Base-by-base conservation (phyloP, 345 rosid species). In the Hibiscus syriacus region DNA sequence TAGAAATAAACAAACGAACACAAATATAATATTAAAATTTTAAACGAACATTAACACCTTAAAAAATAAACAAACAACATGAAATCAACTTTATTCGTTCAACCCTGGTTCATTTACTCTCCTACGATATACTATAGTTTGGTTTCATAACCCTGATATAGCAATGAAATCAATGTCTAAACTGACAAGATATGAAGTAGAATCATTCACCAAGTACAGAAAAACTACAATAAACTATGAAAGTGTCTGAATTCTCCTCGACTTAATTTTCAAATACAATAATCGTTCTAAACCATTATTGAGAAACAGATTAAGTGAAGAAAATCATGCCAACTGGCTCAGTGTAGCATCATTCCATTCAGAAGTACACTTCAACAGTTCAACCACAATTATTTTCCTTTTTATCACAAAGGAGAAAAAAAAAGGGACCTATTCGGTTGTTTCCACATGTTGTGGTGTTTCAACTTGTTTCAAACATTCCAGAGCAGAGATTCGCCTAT, bases 381-480 rank as follows among this genome's bases (percentile, higher is more conserved):
- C 49, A 61, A 10, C 49, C 38, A 38, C 5, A 39, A 22, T 22
- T 39, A 61, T 38, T n/a, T n/a, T n/a, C n/a, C 13, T 61, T 22
- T 39, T 61, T 39, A 6, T 22, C 54, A 64, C 6, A 17, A 26
- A 38, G 39, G 26, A 38, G 41, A 38, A n/a, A n/a, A n/a, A n/a
- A n/a, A n/a, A 38, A 34, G 9, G 38, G 10, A 38, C 48, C 54
- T 90, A 90, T 68, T 92, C 95, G 16, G 83, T 69, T 23, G 81
- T 81, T 55, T 87, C 88, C 22, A 67, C 80, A 5, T 83, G 83
- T 53, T 81, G 87, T 11, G 93, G 70, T 64, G 76, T 82, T 75
- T 92, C 96, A 66, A 74, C 75, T 79, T 77, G 90, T 77, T 87
- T 92, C 84, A 87, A 67, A 73, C 80, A 87, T 80, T 92, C 98